These are phyloP conservation scores for Rhizopus arrhizus DNA, from an alignment of 371 early-diverging fungal genomes.

Conservation along the genomic window DNA sequence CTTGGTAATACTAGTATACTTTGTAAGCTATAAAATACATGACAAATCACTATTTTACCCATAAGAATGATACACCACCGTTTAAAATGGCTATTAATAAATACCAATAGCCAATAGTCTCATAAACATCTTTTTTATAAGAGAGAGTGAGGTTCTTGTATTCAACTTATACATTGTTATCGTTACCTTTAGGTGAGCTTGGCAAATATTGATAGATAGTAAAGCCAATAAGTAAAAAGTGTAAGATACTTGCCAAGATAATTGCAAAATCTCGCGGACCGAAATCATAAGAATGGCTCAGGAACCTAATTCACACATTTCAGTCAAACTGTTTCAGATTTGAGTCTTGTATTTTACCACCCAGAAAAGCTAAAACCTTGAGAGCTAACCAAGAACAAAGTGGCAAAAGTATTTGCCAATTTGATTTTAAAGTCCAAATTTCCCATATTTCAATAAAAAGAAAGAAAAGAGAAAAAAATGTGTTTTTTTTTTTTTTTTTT, in stretches of 20 bases:
- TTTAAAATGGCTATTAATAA: slow-evolving; percentile 41
- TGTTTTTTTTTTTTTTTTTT: background rate
- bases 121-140: slow-evolving; percentile 39
- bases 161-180: background rate
- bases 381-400: slow-evolving; percentile 37
- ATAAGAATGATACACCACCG: slow-evolving; percentile 35
- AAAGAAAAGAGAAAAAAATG: slow-evolving; percentile 11
- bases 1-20: slow-evolving; percentile 30
- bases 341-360: slow-evolving; percentile 22
- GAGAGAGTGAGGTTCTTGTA: background rate
- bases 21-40: too few species aligned
- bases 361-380: slow-evolving; percentile 43
- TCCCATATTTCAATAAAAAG: slow-evolving; percentile 27
- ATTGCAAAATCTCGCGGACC: slow-evolving; percentile 43
- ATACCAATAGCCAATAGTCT: slow-evolving; percentile 51
- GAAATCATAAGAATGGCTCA: slow-evolving; percentile 38
- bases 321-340: too few species aligned
- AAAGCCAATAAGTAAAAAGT: slow-evolving; percentile 45
- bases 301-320: slow-evolving; percentile 26
- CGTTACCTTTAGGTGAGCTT: slow-evolving; percentile 49
- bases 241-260: slow-evolving; percentile 35
- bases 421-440: slow-evolving; percentile 47
- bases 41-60: slow-evolving; percentile 26
- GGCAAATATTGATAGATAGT: slow-evolving; percentile 54
- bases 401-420: slow-evolving; percentile 45